Percentiles rank a stretch among this genome's conserved stretches.
Conservation (phyloP, 2,329 filamentous ascomycete species). For the Aspergillus sp. region DNA sequence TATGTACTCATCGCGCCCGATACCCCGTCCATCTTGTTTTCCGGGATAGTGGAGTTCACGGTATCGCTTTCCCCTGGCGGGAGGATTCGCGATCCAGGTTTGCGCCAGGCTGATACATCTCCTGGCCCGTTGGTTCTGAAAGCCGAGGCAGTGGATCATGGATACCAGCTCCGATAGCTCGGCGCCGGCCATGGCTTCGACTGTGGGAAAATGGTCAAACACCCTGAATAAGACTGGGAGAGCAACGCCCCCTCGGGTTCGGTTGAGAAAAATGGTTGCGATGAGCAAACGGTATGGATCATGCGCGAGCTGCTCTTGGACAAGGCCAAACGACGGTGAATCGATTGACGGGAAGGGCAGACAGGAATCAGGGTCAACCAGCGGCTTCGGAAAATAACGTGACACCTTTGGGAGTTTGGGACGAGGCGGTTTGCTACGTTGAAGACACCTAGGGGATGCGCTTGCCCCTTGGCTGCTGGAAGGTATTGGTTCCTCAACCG, state of each 20-base stretch:
- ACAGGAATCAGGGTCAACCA: conserved; percentile 32
- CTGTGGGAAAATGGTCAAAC: conserved; percentile 58
- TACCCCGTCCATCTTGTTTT: conserved; percentile 40
- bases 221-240: conserved; percentile 66
- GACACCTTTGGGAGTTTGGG: conserved; percentile 25
- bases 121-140: conserved; percentile 57
- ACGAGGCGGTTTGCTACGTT: conserved; percentile 8
- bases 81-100: conserved; percentile 57
- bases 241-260: conserved; percentile 63
- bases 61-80: conserved; percentile 48
- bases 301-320: conserved; percentile 68
- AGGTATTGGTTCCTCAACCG: conserved; percentile 1
- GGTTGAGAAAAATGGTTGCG: conserved; percentile 75
- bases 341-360: conserved; percentile 58
- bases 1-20: conserved; percentile 40
- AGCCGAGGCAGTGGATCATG: conserved; percentile 61
- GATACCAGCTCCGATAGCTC: conserved; percentile 46
- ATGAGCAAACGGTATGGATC: conserved; percentile 74
- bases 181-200: conserved; percentile 52
- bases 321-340: conserved; percentile 59
- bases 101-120: conserved; percentile 63
- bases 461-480: conserved; percentile 6
- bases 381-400: conserved; percentile 33
- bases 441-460: conserved; percentile 1
- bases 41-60: conserved; percentile 48